These are phyloP conservation scores for Lactarius indigo DNA, from an alignment of 768 basidiomycete species.

Conservation along the genomic window DNA sequence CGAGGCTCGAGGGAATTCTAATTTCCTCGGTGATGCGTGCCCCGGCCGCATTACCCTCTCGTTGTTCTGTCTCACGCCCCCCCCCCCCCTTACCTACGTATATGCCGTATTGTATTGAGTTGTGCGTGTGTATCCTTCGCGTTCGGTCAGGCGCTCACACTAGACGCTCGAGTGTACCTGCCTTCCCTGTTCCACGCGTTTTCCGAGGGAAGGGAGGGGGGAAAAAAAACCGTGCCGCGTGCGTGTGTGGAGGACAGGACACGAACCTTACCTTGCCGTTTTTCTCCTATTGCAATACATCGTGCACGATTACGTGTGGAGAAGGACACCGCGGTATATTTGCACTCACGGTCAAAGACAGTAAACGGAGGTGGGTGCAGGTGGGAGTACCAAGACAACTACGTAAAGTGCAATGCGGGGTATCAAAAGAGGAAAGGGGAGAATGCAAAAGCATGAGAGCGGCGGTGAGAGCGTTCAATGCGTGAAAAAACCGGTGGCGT, in stretches of 20 bases:
- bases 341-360: constrained; percentile 19
- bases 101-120: not conserved
- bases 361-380: constrained; percentile 11
- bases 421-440: constrained; percentile 3
- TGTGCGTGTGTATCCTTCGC: not conserved
- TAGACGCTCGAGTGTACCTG: not conserved
- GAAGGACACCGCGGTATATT: constrained; percentile 15
- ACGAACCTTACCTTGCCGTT: constrained; percentile 1
- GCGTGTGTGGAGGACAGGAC: not conserved
- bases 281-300: constrained; percentile 3
- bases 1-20: constrained; percentile 12
- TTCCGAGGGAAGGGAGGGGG: not conserved
- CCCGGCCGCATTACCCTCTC: not conserved
- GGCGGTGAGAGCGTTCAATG: constrained; percentile 19
- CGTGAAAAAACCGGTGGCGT: constrained; percentile 10
- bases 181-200: constrained; percentile 19
- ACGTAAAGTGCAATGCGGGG: constrained; percentile 26
- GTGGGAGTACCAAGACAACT: constrained; percentile 20
- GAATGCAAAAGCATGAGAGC: constrained; percentile 22
- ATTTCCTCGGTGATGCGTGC: constrained; percentile 5
- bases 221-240: not conserved
- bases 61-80: not conserved
- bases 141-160: not conserved
- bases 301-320: constrained; percentile 17
- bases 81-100: not conserved